Conservation (phyloP, 2,329 filamentous ascomycete genomes). For the Fusarium temperatum region DNA sequence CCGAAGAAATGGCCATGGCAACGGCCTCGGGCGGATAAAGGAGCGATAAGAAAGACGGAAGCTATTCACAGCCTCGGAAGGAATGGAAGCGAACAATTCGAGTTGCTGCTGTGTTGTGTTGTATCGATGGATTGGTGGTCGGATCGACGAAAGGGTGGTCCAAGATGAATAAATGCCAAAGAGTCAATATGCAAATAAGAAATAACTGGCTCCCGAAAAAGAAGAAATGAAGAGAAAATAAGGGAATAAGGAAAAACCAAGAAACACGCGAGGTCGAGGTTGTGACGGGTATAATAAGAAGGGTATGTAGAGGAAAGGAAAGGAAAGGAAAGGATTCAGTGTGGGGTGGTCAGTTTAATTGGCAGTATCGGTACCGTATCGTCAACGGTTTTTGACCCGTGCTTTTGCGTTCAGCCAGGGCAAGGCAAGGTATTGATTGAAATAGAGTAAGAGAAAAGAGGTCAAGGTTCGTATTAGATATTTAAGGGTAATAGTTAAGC, state of each 20-base stretch:
- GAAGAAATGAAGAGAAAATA: conserved; percentile 1
- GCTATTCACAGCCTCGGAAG: neutral
- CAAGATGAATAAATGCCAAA: neutral
- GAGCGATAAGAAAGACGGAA: neutral
- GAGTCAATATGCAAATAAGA: neutral
- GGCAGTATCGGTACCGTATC: conserved; percentile 24
- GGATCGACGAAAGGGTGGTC: neutral
- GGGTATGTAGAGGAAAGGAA: neutral
- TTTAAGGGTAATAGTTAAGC: neutral
- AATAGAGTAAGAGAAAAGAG: neutral
- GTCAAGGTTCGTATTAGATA: neutral
- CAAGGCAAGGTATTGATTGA: neutral
- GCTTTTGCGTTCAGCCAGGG: neutral
- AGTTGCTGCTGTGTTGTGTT: neutral
- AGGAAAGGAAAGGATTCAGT: conserved; percentile 4
- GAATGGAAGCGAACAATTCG: conserved; percentile 1
- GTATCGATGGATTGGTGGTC: conserved; percentile 8
- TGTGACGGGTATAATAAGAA: conserved; percentile 3
- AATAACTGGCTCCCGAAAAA: neutral
- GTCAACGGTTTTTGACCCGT: conserved; percentile 17
- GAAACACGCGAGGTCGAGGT: conserved; percentile 1
- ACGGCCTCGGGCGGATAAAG: neutral
- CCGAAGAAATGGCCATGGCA: conserved; percentile 36
- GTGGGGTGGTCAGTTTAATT: conserved; percentile 21
- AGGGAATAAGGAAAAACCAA: conserved; percentile 5